A percentile compares a stretch with the other conserved stretches of the same genome.
These are phyloP conservation scores for Candida awuae DNA, from an alignment of 805 yeast genomes.

Conservation along the genomic window DNA sequence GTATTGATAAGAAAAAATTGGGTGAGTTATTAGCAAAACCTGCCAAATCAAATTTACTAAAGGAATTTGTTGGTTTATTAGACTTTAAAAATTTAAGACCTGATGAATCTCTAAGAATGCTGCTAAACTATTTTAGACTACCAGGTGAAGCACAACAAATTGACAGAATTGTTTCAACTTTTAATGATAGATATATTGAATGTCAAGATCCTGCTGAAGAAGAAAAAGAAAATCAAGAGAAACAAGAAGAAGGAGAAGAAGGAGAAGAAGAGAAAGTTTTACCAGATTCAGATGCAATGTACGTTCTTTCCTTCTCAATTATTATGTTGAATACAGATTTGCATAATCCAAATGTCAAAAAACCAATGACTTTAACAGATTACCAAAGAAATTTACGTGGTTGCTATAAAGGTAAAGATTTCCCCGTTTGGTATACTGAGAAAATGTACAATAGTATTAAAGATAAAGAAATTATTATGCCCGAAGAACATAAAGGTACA, in stretches of 20 bases:
- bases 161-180: conserved; percentile 82
- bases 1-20: conserved; percentile 77
- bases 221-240: conserved; percentile 17
- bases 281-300: conserved; percentile 81
- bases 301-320: conserved; percentile 81
- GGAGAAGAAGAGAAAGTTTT: conserved; percentile 41
- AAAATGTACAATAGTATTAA: conserved; percentile 74
- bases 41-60: conserved; percentile 48
- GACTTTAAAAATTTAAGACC: conserved; percentile 75
- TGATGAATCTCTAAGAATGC: conserved; percentile 83
- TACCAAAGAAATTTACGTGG: conserved; percentile 77
- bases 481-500: conserved; percentile 93
- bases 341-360: conserved; percentile 86
- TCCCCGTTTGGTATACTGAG: conserved; percentile 77
- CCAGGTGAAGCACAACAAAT: conserved; percentile 98
- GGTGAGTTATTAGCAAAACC: conserved; percentile 86
- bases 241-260: conserved; percentile 17
- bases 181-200: conserved; percentile 70
- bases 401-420: conserved; percentile 65
- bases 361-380: conserved; percentile 82
- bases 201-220: conserved; percentile 36
- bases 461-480: conserved; percentile 89
- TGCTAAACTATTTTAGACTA: conserved; percentile 75
- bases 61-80: conserved; percentile 57
- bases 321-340: conserved; percentile 92